Conservation (phyloP, 2,329 filamentous ascomycete species). For the Fusarium buxicola region DNA sequence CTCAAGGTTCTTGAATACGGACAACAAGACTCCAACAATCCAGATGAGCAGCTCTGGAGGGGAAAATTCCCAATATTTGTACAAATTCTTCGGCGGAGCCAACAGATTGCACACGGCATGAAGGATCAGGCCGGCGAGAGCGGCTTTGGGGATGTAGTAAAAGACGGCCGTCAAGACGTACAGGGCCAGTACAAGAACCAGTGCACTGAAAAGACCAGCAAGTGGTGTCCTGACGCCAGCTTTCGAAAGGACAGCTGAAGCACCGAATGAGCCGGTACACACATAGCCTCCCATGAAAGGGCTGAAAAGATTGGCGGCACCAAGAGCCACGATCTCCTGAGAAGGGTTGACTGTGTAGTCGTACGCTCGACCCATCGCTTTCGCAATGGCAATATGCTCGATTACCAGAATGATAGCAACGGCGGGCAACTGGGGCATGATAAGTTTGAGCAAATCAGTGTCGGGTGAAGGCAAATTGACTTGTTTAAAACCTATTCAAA, state of each 20-base stretch:
- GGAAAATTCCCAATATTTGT: slow-evolving; percentile 82
- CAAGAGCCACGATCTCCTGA: slow-evolving; percentile 83
- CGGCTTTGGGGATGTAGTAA: slow-evolving; percentile 81
- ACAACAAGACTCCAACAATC: slow-evolving; percentile 75
- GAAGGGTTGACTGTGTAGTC: slow-evolving; percentile 84
- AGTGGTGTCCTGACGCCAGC: slow-evolving; percentile 84
- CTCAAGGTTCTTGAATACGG: slow-evolving; percentile 62
- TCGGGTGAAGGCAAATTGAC: slow-evolving; percentile 70
- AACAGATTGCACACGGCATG: slow-evolving; percentile 84
- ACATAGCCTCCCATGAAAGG: slow-evolving; percentile 74
- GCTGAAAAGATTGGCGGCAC: slow-evolving; percentile 79
- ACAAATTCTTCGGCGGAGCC: slow-evolving; percentile 77
- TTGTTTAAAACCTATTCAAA: slow-evolving; percentile 67
- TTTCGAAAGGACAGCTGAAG: slow-evolving; percentile 87
- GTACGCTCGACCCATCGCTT: slow-evolving; percentile 83
- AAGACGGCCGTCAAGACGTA: slow-evolving; percentile 83
- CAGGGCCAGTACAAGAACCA: slow-evolving; percentile 80
- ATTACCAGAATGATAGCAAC: slow-evolving; percentile 82
- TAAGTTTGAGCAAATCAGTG: slow-evolving; percentile 64
- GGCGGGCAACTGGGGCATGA: slow-evolving; percentile 74
- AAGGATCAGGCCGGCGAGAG: slow-evolving; percentile 81
- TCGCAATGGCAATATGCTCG: slow-evolving; percentile 86
- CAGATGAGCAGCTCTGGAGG: slow-evolving; percentile 81
- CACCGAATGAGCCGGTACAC: slow-evolving; percentile 63
- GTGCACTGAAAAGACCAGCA: slow-evolving; percentile 80